Percentiles rank a stretch among this genome's conserved stretches.
Conservation (phyloP, 805 yeast genomes). For the Phaffomyces antillensis region DNA sequence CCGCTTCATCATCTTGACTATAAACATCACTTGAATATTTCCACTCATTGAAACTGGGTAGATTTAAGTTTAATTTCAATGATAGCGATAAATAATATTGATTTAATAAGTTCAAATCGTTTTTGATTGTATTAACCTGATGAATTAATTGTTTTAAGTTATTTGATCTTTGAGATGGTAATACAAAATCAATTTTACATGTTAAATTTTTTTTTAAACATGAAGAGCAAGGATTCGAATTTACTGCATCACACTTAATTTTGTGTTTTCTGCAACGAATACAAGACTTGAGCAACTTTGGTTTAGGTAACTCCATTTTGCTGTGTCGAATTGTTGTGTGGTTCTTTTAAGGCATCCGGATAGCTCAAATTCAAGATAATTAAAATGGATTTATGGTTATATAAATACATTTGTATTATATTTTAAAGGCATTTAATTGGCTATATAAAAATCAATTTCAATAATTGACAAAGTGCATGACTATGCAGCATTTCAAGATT, state of each 20-base stretch:
- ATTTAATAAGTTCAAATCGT: conserved; percentile 9
- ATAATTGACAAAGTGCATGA: neutral
- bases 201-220: conserved; percentile 44
- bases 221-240: conserved; percentile 51
- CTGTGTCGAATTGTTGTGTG: neutral
- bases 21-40: neutral
- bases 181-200: conserved; percentile 50
- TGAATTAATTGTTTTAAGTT: conserved; percentile 18
- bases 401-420: neutral
- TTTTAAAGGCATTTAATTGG: conserved; percentile 3
- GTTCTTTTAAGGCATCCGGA: too few species aligned
- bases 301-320: conserved; percentile 21
- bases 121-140: conserved; percentile 14
- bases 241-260: conserved; percentile 54
- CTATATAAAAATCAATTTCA: neutral
- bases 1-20: neutral
- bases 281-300: conserved; percentile 49
- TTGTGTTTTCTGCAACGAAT: conserved; percentile 59
- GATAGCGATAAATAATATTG: conserved; percentile 9
- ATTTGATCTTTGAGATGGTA: conserved; percentile 37
- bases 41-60: conserved; percentile 17
- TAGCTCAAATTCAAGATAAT: too few species aligned
- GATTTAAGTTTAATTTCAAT: conserved; percentile 7
- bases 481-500: too few species aligned
- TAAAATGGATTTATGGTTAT: neutral